Evolutionary conservation across 352 stramenopile species (phyloP).

Genomic region (Pythium dissimile): DNA sequence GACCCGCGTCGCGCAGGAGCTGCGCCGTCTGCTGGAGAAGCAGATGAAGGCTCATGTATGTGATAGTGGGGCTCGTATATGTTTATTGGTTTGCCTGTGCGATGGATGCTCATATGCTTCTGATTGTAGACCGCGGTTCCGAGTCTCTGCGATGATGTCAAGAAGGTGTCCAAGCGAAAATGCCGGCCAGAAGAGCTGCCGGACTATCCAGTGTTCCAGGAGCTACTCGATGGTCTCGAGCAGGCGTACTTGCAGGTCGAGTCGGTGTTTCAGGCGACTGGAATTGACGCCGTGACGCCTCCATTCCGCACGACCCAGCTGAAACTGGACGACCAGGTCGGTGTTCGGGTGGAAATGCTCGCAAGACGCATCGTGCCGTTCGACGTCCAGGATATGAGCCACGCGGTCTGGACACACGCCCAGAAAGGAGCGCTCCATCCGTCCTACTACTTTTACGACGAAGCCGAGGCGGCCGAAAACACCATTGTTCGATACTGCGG

Average conservation of each 20-base stretch:
- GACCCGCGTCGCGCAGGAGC: constrained; percentile 23
- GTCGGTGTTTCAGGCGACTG: constrained; percentile 7
- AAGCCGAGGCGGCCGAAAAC: constrained; percentile 20
- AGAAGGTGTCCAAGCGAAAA: background rate
- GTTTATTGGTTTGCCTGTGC: background rate
- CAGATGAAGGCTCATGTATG: constrained; percentile 11
- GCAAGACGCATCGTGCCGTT: constrained; percentile 32
- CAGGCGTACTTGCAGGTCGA: constrained; percentile 5
- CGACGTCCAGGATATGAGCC: constrained; percentile 26
- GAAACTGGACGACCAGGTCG: constrained; percentile 21
- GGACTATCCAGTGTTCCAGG: constrained; percentile 8
- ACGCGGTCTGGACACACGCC: constrained; percentile 14
- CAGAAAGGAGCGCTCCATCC: constrained; percentile 12
- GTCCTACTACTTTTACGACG: constrained; percentile 22
- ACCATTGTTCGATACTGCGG: constrained; percentile 22
- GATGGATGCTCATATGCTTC: background rate
- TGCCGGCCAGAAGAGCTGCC: constrained; percentile 12
- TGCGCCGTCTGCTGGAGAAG: constrained; percentile 23
- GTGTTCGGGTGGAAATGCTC: constrained; percentile 32
- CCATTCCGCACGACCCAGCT: constrained; percentile 20
- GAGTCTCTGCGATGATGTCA: constrained; percentile 2
- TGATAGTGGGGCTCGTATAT: too few species aligned
- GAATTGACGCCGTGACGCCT: constrained; percentile 7
- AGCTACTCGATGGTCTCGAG: background rate
- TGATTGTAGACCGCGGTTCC: constrained; percentile 3